Conservation (phyloP, 2,329 filamentous ascomycete genomes). For the Colletotrichum coccodes region DNA sequence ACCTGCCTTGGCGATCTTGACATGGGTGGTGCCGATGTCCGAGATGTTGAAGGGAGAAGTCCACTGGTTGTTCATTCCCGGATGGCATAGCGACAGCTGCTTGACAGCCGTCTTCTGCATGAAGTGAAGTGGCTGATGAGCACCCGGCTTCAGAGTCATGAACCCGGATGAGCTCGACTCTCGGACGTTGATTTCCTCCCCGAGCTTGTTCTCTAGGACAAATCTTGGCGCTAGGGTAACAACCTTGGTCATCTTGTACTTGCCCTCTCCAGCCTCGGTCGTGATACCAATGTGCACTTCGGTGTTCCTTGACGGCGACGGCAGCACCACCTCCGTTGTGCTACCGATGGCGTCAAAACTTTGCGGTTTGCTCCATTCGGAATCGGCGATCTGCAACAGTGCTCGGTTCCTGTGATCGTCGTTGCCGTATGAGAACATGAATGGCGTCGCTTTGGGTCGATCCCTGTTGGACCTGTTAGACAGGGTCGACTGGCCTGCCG, state of each 20-base stretch:
- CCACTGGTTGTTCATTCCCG: slow-evolving; percentile 96
- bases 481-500: slow-evolving; percentile 80
- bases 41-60: slow-evolving; percentile 98
- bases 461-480: slow-evolving; percentile 58
- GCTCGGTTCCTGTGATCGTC: slow-evolving; percentile 94
- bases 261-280: slow-evolving; percentile 90
- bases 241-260: slow-evolving; percentile 97
- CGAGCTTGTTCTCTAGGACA: slow-evolving; percentile 91
- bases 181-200: slow-evolving; percentile 87
- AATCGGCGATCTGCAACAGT: slow-evolving; percentile 86
- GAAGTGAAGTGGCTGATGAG: slow-evolving; percentile 88
- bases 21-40: slow-evolving; percentile 89
- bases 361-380: slow-evolving; percentile 95
- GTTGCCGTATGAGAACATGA: slow-evolving; percentile 94
- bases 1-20: slow-evolving; percentile 92
- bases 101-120: slow-evolving; percentile 85
- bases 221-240: slow-evolving; percentile 94
- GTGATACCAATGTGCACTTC: slow-evolving; percentile 94
- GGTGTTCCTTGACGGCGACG: slow-evolving; percentile 73
- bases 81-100: slow-evolving; percentile 92
- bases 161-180: slow-evolving; percentile 92
- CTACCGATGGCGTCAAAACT: slow-evolving; percentile 98
- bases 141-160: slow-evolving; percentile 79
- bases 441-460: slow-evolving; percentile 81
- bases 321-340: slow-evolving; percentile 86